Evolutionary conservation across 2,329 filamentous ascomycete species (phyloP).

Genomic region (Fusarium staphyleae): DNA sequence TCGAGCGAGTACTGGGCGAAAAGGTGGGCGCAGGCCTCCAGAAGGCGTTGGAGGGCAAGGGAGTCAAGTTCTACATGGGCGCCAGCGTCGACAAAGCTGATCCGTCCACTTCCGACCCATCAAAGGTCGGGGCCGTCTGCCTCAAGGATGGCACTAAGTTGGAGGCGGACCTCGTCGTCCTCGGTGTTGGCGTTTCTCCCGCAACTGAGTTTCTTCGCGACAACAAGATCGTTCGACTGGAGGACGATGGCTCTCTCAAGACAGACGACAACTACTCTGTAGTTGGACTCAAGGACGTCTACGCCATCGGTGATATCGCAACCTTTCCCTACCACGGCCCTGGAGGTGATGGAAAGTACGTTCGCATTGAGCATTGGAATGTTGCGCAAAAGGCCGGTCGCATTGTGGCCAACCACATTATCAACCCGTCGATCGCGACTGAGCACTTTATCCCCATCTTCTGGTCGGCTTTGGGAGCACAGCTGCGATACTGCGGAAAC

Average conservation of each 20-base stretch:
- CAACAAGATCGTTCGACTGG: slow-evolving; percentile 73
- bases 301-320: slow-evolving; percentile 93
- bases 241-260: slow-evolving; percentile 84
- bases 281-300: slow-evolving; percentile 79
- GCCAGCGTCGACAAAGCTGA: slow-evolving; percentile 85
- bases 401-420: slow-evolving; percentile 78
- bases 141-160: slow-evolving; percentile 87
- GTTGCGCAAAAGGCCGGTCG: slow-evolving; percentile 94
- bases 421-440: slow-evolving; percentile 65
- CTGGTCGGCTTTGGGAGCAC: slow-evolving; percentile 91
- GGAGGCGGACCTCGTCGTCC: slow-evolving; percentile 86
- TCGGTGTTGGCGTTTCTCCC: slow-evolving; percentile 88
- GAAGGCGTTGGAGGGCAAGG: slow-evolving; percentile 79
- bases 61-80: slow-evolving; percentile 85
- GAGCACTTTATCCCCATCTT: slow-evolving; percentile 91
- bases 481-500: slow-evolving; percentile 93
- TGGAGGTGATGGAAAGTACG: slow-evolving; percentile 73
- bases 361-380: slow-evolving; percentile 98
- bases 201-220: slow-evolving; percentile 82
- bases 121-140: slow-evolving; percentile 78
- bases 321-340: slow-evolving; percentile 94
- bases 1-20: slow-evolving; percentile 85
- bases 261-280: slow-evolving; percentile 84
- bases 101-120: slow-evolving; percentile 70
- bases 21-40: slow-evolving; percentile 84